Evolutionary conservation across 2,329 filamentous ascomycete genomes (phyloP).

Genomic region (Botryotinia globosa): DNA sequence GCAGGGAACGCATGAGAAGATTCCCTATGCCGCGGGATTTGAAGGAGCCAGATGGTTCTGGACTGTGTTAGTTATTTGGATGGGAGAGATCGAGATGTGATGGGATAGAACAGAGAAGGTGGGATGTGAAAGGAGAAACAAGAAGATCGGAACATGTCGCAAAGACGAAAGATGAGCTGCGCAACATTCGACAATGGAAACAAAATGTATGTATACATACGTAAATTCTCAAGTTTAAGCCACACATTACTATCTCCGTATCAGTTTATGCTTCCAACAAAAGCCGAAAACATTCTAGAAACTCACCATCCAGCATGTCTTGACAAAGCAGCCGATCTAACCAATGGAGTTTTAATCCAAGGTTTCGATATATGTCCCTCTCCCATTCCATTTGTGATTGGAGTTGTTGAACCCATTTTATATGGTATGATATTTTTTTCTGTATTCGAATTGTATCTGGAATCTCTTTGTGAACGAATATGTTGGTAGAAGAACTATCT

Average conservation of each 20-base stretch:
- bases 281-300: neutral
- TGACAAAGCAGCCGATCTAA: slow-evolving; percentile 32
- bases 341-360: slow-evolving; percentile 33
- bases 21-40: slow-evolving; percentile 76
- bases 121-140: no score
- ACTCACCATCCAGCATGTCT: slow-evolving; percentile 33
- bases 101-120: neutral
- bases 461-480: neutral
- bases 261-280: neutral
- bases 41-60: slow-evolving; percentile 60
- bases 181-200: neutral
- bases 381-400: neutral
- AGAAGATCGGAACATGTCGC: slow-evolving; percentile 49
- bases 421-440: neutral
- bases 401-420: slow-evolving; percentile 14
- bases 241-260: slow-evolving; percentile 54
- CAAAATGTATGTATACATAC: neutral
- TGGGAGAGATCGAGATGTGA: neutral
- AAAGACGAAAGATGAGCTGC: neutral
- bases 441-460: neutral
- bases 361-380: slow-evolving; percentile 20
- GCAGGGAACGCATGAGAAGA: slow-evolving; percentile 55
- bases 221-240: slow-evolving; percentile 70
- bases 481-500: neutral
- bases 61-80: slow-evolving; percentile 12